Evolutionary conservation across 768 basidiomycete genomes (phyloP), one percentile per base, ranked within the genome.

Genomic region (Hemileccinum impolitum): DNA sequence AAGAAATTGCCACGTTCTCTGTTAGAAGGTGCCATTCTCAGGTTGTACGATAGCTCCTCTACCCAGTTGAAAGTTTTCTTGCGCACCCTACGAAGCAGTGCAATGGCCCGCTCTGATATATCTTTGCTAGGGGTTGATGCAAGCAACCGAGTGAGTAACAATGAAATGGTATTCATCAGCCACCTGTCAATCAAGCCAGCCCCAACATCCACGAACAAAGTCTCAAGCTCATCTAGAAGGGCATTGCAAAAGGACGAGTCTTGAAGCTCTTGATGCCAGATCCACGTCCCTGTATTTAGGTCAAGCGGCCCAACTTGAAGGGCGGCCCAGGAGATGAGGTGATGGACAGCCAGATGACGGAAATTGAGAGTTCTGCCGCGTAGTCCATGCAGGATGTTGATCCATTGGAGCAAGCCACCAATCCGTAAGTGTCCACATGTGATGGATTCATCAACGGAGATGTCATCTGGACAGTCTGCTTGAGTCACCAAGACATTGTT

Each of bases 331-430:
- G 54, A 57, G 5, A 79, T 26, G 6, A 77, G 60, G 3, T 63
- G 43, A 44, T 75, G 64, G 0, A 78, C 73, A 13, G 67, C 71
- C 2, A 66, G 63, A 6, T 52, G 42, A 18, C 63, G 57, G 44
- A 79, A 70, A 6, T 65, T 65, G 39, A 79, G 57, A 1, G 51
- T 48, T 15, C 64, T 57, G 2, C 65, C 62, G 8, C 61, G 63
- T 15, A 79, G 49, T 52, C 73, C 74, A 19, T 71, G 67, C 5
- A 65, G 53, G 28, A 79, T 73, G 50, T 79, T 79, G 31, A 70
- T 54, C 77, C 75, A 78, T 41, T 79, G 78, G 0, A 78, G 53
- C 3, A 46, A 60, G 0, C 61, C 45, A 3, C 78, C 75, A 30
- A 69, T 65, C 6, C 67, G 36, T 8, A 37, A 37, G 17, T 37